A percentile compares a stretch with the other conserved stretches of the same genome.
Conservation (phyloP, 176 grass and related monocot species). For the Oryza longistaminata region DNA sequence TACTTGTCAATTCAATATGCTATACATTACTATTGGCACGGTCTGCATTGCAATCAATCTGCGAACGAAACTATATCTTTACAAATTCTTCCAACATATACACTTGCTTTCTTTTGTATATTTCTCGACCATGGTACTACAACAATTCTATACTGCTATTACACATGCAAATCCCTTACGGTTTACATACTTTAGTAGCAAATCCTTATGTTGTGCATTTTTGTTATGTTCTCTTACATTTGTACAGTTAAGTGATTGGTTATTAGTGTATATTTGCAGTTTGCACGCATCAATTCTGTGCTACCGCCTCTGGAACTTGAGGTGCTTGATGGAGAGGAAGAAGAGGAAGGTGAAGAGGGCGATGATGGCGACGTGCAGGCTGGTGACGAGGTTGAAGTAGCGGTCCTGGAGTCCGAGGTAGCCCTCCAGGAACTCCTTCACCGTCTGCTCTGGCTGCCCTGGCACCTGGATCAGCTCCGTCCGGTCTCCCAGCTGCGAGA, state of each 20-base stretch:
- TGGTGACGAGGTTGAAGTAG: constrained; percentile 46
- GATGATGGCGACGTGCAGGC: constrained; percentile 49
- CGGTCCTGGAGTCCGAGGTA: constrained; percentile 54
- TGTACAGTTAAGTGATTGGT: constrained; percentile 1
- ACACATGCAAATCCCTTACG: constrained; percentile 3
- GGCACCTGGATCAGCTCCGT: constrained; percentile 38
- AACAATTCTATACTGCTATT: constrained; percentile 12
- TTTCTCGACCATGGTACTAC: background rate
- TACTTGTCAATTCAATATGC: background rate
- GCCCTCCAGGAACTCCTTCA: constrained; percentile 48
- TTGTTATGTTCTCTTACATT: background rate
- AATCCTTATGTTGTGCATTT: background rate
- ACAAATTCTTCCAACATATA: constrained; percentile 5
- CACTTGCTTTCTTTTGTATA: constrained; percentile 13
- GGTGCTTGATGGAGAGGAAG: constrained; percentile 56
- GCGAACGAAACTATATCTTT: background rate
- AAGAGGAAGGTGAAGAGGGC: constrained; percentile 60
- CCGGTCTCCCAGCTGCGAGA: constrained; percentile 55
- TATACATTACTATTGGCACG: background rate
- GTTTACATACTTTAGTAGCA: background rate
- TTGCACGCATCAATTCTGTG: background rate
- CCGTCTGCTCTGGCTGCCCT: constrained; percentile 42
- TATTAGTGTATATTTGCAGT: constrained; percentile 28
- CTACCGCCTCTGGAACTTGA: constrained; percentile 66
- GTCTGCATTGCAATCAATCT: constrained; percentile 2